phyloP scores from a whole-genome alignment of 805 yeast species.

The Candida boidinii region DNA sequence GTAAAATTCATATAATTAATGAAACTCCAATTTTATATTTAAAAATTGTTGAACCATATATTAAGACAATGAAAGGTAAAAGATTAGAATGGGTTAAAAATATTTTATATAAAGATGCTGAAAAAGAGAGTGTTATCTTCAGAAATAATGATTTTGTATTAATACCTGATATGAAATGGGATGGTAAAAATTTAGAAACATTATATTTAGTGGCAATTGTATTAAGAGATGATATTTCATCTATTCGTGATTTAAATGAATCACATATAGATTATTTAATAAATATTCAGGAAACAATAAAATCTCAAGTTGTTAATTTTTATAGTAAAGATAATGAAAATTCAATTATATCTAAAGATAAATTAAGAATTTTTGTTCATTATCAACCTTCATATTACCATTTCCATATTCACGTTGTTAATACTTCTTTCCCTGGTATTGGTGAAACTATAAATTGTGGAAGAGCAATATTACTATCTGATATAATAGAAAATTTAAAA shows the following conservation, averaged over 20 bases:
- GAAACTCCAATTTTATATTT: constrained; percentile 80
- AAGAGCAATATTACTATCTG: constrained; percentile 74
- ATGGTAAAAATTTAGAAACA: constrained; percentile 56
- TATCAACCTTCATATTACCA: constrained; percentile 96
- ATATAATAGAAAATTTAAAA: constrained; percentile 64
- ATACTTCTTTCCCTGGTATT: constrained; percentile 58
- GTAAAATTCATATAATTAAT: constrained; percentile 47
- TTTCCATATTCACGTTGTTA: constrained; percentile 86
- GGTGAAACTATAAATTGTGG: constrained; percentile 67
- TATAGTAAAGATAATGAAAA: constrained; percentile 26
- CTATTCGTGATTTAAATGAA: constrained; percentile 64
- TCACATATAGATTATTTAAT: constrained; percentile 53
- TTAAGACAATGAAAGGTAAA: constrained; percentile 66
- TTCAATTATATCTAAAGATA: constrained; percentile 41
- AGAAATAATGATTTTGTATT: constrained; percentile 65
- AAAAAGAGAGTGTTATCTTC: constrained; percentile 69
- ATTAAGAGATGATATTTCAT: constrained; percentile 55
- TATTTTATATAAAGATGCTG: constrained; percentile 74
- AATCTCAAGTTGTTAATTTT: constrained; percentile 34
- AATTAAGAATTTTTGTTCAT: constrained; percentile 74
- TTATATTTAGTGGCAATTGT: constrained; percentile 76
- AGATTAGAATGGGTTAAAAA: constrained; percentile 86
- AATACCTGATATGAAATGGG: constrained; percentile 97
- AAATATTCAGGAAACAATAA: constrained; percentile 35
- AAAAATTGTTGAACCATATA: constrained; percentile 60